Conservation (phyloP, 306 rosid species). For the Cicer yamashitae region DNA sequence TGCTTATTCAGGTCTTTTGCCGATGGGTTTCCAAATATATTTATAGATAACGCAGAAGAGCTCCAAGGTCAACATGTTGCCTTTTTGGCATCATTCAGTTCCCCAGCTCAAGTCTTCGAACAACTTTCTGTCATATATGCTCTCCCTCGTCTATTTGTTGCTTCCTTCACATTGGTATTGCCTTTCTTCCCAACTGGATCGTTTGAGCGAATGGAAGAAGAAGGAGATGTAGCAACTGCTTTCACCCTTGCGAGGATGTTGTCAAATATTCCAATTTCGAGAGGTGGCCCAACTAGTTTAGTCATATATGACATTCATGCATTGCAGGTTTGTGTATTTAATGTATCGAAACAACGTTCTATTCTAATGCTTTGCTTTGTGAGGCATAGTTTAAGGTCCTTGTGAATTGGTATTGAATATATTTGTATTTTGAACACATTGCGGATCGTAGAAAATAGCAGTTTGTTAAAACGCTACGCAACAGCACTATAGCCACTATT, state of each 20-base stretch:
- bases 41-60: constrained; percentile 84
- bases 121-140: constrained; percentile 93
- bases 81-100: constrained; percentile 88
- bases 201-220: constrained; percentile 99
- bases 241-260: constrained; percentile 96
- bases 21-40: constrained; percentile 94
- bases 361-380: constrained; percentile 28
- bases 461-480: too few species aligned
- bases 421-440: not conserved
- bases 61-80: constrained; percentile 97
- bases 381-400: constrained; percentile 23
- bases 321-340: constrained; percentile 72
- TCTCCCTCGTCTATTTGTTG: constrained; percentile 88
- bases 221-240: constrained; percentile 99
- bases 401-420: not conserved
- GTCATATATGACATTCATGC: constrained; percentile 96
- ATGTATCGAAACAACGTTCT: constrained; percentile 27
- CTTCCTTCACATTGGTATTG: constrained; percentile 92
- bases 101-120: constrained; percentile 89
- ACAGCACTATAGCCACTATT: too few species aligned
- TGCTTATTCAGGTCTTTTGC: constrained; percentile 77
- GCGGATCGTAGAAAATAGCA: too few species aligned
- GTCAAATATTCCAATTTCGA: constrained; percentile 88
- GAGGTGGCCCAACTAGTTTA: constrained; percentile 96
- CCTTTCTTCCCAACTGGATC: constrained; percentile 99